Base-by-base conservation (phyloP, 73 alveolate genomes). In the Paramecium sonneborni region DNA sequence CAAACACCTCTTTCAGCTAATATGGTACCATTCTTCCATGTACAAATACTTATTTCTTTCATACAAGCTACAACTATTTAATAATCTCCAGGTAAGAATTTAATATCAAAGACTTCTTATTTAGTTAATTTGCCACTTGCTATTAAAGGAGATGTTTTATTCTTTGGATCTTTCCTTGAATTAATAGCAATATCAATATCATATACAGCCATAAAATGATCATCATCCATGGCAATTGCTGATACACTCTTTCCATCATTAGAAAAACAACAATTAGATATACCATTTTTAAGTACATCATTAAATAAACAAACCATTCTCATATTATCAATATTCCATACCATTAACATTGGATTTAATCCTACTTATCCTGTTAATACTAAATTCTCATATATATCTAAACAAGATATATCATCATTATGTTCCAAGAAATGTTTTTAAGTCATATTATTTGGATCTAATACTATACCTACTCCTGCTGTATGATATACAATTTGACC, bases 351-450 rank as follows among this genome's bases (percentile, higher is more conserved):
- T 34, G 99, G 99, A 89, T 97, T 97, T 30, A 98, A 96, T 2
- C 99, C 99, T n/a, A 98, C 96, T 94, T 98, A 96, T 35, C 99
- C 99, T 8, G 99, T 98, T 5, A 99, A 99, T 1, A 95, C 99
- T 5, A 89, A 74, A 62, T 97, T 92, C 35, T 97, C 98, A 67
- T 94, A 97, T 5, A 97, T 92, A 72, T 98, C 99, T 20, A 98
- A 93, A 79, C 99, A 95, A 76, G 96, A 96, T 57, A 98, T 96
- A 94, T 98, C 99, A 94, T 97, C 99, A 68, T 95, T 97, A 92
- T 97, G 99, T 57, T 95, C 99, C 85, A 93, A 92, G 85, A 92
- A 96, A 86, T 95, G 96, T 92, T 93, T 76, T 85, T 98, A 98
- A 58, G 93, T 95, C 85, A 97, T 92, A 37, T 91, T 92, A 26